phyloP scores from a whole-genome alignment of 1,139 yeast species.

The Hanseniaspora gamundiae region DNA sequence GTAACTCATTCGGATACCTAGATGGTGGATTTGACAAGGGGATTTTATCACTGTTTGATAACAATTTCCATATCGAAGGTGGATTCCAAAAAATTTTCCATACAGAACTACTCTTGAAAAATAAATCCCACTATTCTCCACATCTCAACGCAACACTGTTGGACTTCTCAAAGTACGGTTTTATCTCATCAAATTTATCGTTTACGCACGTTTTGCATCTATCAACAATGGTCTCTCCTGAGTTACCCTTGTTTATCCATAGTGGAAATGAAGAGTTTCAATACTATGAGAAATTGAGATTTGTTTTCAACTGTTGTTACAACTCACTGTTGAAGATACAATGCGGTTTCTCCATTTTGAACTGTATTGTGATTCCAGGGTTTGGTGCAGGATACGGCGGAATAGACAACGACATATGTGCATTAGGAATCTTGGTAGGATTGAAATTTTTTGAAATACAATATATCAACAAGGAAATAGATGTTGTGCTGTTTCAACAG shows the following conservation, averaged over 20 bases:
- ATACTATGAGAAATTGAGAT: conserved; percentile 11
- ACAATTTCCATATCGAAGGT: conserved; percentile 20
- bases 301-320: conserved; percentile 38
- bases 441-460: conserved; percentile 13
- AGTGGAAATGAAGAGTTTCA: too few relatives aligned
- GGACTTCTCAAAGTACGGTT: neutral
- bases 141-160: conserved; percentile 1
- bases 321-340: conserved; percentile 15
- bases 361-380: conserved; percentile 34
- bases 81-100: conserved; percentile 25
- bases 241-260: conserved; percentile 12
- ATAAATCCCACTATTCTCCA: conserved; percentile 5
- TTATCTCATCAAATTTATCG: neutral
- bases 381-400: conserved; percentile 41
- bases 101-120: conserved; percentile 20
- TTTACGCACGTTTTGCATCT: conserved; percentile 31
- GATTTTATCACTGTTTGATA: neutral
- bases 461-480: neutral
- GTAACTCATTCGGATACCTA: conserved; percentile 38
- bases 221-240: conserved; percentile 40
- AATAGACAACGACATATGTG: conserved; percentile 27
- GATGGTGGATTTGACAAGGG: conserved; percentile 40
- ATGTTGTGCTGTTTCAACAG: neutral
- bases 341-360: conserved; percentile 15
- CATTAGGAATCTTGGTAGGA: conserved; percentile 22